phyloP scores from a whole-genome alignment of 768 basidiomycete species.

The Podaxis carcinomalis region DNA sequence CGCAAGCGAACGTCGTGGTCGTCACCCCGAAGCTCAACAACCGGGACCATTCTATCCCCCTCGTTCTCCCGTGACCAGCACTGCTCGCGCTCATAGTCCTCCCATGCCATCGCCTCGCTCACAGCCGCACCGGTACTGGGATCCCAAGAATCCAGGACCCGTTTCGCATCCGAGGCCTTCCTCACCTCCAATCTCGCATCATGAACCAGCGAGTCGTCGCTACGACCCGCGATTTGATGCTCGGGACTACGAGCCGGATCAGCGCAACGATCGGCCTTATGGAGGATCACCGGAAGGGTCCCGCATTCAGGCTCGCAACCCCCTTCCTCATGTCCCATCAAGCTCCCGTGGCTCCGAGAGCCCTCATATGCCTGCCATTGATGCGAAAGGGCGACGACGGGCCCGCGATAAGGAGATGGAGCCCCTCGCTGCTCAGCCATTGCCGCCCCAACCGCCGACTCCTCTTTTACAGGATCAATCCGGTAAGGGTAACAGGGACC shows the following conservation, averaged over 20 bases:
- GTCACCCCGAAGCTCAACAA: conserved; percentile 31
- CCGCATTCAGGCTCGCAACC: conserved; percentile 27
- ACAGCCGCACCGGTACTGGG: conserved; percentile 54
- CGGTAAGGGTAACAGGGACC: conserved; percentile 1
- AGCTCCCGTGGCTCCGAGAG: conserved; percentile 55
- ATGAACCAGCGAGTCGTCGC: conserved; percentile 37
- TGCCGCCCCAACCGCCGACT: conserved; percentile 9
- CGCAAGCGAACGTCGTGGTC: conserved; percentile 36
- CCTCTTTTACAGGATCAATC: conserved; percentile 8
- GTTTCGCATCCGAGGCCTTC: conserved; percentile 27
- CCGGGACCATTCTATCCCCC: conserved; percentile 34
- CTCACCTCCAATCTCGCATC: conserved; percentile 24
- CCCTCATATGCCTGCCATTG: conserved; percentile 41
- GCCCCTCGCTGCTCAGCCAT: conserved; percentile 1
- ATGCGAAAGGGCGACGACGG: conserved; percentile 43
- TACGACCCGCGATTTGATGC: conserved; percentile 65
- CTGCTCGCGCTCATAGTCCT: conserved; percentile 42
- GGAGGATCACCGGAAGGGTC: conserved; percentile 43
- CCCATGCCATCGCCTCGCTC: conserved; percentile 61
- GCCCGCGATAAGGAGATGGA: conserved; percentile 27
- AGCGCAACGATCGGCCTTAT: conserved; percentile 28
- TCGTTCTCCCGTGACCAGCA: conserved; percentile 30
- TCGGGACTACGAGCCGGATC: conserved; percentile 40
- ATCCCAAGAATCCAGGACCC: conserved; percentile 44
- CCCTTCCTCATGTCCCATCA: conserved; percentile 27